Base-by-base conservation (phyloP, 78 protist species). In the Chrysochromulina parva region DNA sequence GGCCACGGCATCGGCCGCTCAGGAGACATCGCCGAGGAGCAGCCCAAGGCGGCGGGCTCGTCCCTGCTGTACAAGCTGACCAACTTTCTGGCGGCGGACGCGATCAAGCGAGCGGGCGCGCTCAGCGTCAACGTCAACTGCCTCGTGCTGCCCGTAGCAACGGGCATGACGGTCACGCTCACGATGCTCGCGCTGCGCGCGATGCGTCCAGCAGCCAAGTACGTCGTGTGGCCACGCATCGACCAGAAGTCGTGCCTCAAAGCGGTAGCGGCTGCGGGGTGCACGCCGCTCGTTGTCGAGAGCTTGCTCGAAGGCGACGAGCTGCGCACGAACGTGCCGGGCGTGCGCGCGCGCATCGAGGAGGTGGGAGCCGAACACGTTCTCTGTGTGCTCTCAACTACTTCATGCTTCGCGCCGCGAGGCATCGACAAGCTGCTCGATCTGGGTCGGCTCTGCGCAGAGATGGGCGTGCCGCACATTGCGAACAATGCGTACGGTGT, bases 11-110 rank as follows among this genome's bases (percentile, higher is more conserved):
- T 99, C 48, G 99, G 99, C 57, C 93, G 99, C 24, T 89, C 95
- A 10, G 99, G 99, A 17, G 99, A 99, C 92, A 90, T 99, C 11
- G 89, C 90, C 5, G 99, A 97, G 17, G 92, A 88, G 50, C 99
- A 99, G 89, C 99, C 99, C 2, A 99, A 99, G 91, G 99, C 99
- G 1, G 99, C 99, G 3, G 99, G 99, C 16, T 96, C 99, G 54
- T 98, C 99, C 11, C 94, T 98, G n/a, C 14, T 98, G 16, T 58
- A n/a, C 78, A 54, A 59, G 52, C 90, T 99, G 38, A 52, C 97
- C 17, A 91, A 93, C 76, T 26, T 52, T 4, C 67, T 98, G 28
- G 96, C 91, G 6, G 24, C 94, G 50, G 96, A 98, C 52, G 91
- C 96, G 7, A 78, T 98, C 14, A 24, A 62, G 1, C 1, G 81